A percentile compares a stretch with the other conserved stretches of the same genome.
phyloP scores from a whole-genome alignment of 331 rosid species.

The Cucumis variabilis region DNA sequence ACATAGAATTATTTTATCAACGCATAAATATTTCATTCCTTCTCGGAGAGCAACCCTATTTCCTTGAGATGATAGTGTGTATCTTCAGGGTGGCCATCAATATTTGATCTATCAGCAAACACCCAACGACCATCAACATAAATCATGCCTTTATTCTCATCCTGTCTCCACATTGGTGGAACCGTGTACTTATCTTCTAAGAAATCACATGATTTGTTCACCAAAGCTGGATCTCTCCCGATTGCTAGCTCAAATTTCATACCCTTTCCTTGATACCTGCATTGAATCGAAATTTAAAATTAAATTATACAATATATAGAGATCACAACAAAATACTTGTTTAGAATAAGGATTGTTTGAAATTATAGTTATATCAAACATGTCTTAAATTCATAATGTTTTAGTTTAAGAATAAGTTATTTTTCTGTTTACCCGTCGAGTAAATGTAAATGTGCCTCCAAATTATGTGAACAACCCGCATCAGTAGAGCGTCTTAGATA shows the following conservation, averaged over 20 bases:
- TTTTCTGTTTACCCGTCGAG: neutral
- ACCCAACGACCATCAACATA: slow-evolving; percentile 77
- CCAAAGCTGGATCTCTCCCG: slow-evolving; percentile 84
- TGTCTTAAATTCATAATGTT: too few relatives aligned
- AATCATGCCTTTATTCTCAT: slow-evolving; percentile 82
- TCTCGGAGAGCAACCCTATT: neutral
- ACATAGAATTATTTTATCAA: neutral
- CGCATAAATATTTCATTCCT: neutral
- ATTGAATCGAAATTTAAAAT: neutral
- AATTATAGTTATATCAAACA: too few relatives aligned
- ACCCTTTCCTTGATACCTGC: slow-evolving; percentile 84
- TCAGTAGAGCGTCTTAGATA: slow-evolving; percentile 60
- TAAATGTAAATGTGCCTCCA: slow-evolving; percentile 52
- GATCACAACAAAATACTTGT: neutral
- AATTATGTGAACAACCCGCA: slow-evolving; percentile 59
- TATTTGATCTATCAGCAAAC: slow-evolving; percentile 69
- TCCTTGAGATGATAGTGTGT: neutral
- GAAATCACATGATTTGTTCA: slow-evolving; percentile 82
- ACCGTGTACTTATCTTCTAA: slow-evolving; percentile 78
- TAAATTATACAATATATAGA: neutral
- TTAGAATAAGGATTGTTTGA: too few relatives aligned
- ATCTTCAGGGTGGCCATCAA: slow-evolving; percentile 59
- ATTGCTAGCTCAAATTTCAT: slow-evolving; percentile 63
- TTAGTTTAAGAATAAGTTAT: too few relatives aligned
- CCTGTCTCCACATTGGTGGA: slow-evolving; percentile 83